phyloP scores from a whole-genome alignment of 352 stramenopile genomes.

The Thalassiosira pacifica region DNA sequence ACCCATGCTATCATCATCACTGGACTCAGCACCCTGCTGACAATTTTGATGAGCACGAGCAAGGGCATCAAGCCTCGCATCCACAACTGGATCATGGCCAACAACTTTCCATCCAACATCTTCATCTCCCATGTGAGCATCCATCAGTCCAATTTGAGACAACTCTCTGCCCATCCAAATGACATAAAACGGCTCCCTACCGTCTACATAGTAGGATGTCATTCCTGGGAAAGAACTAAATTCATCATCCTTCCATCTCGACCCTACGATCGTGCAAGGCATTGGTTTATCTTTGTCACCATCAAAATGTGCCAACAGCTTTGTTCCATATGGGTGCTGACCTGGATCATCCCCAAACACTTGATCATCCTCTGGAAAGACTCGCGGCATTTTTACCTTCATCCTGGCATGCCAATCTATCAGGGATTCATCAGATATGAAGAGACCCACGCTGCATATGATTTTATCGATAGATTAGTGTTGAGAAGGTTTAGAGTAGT shows the following conservation, averaged over 20 bases:
- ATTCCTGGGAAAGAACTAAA: slow-evolving; percentile 1
- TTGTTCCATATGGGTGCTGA: slow-evolving; percentile 54
- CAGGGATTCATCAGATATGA: slow-evolving; percentile 32
- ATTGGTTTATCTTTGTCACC: slow-evolving; percentile 52
- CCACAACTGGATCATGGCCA: slow-evolving; percentile 3
- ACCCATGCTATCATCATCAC: slow-evolving; percentile 16
- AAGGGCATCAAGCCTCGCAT: slow-evolving; percentile 48
- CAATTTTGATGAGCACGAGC: slow-evolving; percentile 21
- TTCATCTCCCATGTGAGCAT: slow-evolving; percentile 50
- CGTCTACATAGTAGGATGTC: slow-evolving; percentile 13
- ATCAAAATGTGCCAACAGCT: slow-evolving; percentile 57
- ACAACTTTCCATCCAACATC: slow-evolving; percentile 28
- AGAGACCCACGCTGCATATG: slow-evolving; percentile 45
- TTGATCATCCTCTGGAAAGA: slow-evolving; percentile 45
- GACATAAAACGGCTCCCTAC: slow-evolving; percentile 46
- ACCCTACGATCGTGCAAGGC: slow-evolving; percentile 45
- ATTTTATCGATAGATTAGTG: slow-evolving; percentile 8
- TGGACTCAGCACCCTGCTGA: slow-evolving; percentile 2
- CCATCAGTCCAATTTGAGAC: slow-evolving; percentile 42
- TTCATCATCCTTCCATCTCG: slow-evolving; percentile 40
- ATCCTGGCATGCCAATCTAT: slow-evolving; percentile 56
- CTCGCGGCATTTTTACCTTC: slow-evolving; percentile 38
- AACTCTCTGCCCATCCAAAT: slow-evolving; percentile 44
- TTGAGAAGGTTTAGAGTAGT: too few species aligned
- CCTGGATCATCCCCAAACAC: slow-evolving; percentile 49